phyloP scores from a whole-genome alignment of 441 rosid species.

The Syzygium malaccense region DNA sequence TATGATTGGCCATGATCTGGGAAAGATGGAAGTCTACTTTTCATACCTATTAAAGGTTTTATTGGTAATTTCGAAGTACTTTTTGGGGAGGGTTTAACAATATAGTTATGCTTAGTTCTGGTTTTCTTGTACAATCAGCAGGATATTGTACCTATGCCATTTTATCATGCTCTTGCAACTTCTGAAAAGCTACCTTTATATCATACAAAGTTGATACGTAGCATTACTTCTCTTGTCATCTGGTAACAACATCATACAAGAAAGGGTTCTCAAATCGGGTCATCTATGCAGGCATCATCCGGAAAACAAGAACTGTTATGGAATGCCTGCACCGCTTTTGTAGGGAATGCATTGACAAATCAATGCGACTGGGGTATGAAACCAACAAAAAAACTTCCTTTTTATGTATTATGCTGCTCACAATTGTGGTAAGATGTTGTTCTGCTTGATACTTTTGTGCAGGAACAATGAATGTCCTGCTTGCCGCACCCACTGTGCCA shows the following conservation, averaged over 20 bases:
- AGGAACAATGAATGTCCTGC: constrained; percentile 99
- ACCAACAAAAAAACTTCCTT: not conserved
- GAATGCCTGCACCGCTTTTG: constrained; percentile 97
- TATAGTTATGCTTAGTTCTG: not conserved
- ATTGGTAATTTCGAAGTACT: not conserved
- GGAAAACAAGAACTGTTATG: constrained; percentile 96
- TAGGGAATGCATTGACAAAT: constrained; percentile 95
- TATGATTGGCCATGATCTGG: not conserved
- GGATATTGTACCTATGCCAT: not conserved
- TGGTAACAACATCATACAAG: not conserved
- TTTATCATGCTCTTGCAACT: not conserved
- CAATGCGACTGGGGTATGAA: constrained; percentile 93
- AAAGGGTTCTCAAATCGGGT: not conserved
- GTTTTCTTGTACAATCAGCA: not conserved
- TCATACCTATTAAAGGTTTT: not conserved
- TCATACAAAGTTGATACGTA: not conserved
- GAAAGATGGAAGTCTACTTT: not conserved
- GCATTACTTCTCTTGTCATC: not conserved
- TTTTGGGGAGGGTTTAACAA: not conserved
- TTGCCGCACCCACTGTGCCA: constrained; percentile 98
- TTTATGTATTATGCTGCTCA: not conserved
- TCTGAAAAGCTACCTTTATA: not conserved
- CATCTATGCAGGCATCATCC: constrained; percentile 64
- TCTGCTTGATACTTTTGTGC: constrained; percentile 23
- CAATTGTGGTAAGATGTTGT: not conserved